A percentile compares a stretch with the other conserved stretches of the same genome.
phyloP scores from a whole-genome alignment of 2,329 filamentous ascomycete genomes.

The Lachnellula arida region DNA sequence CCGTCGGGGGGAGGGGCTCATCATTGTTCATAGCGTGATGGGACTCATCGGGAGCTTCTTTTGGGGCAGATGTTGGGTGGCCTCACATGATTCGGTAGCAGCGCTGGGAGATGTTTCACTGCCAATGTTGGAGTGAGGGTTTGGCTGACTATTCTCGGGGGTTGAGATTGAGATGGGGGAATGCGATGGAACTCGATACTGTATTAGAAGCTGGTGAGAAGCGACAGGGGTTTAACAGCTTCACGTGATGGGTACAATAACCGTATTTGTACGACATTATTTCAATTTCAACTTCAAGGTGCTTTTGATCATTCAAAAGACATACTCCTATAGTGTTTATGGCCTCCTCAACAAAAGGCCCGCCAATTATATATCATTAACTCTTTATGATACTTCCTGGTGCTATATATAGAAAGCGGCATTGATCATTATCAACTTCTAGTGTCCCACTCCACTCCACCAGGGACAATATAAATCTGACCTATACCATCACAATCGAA shows the following conservation, averaged over 20 bases:
- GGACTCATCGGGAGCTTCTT: slow-evolving; percentile 27
- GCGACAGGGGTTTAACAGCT: background rate
- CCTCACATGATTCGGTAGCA: slow-evolving; percentile 20
- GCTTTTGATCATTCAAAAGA: background rate
- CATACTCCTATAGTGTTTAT: too few species aligned
- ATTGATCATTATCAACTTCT: too few species aligned
- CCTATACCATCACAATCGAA: too few species aligned
- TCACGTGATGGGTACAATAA: background rate
- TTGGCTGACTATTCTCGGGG: background rate
- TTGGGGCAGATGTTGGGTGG: slow-evolving; percentile 2
- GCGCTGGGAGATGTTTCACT: background rate
- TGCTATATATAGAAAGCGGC: too few species aligned
- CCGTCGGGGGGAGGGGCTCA: slow-evolving; percentile 27
- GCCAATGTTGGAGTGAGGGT: background rate
- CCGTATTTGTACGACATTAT: background rate
- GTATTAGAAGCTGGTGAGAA: background rate
- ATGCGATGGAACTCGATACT: background rate
- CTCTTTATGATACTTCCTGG: too few species aligned
- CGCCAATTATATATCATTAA: too few species aligned
- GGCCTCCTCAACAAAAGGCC: too few species aligned
- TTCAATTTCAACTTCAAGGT: background rate
- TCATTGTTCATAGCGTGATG: slow-evolving; percentile 48
- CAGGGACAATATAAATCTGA: too few species aligned
- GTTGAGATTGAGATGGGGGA: background rate
- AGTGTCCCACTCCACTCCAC: too few species aligned